phyloP scores from a whole-genome alignment of 2,329 filamentous ascomycete species.

The Orbilia quercus region DNA sequence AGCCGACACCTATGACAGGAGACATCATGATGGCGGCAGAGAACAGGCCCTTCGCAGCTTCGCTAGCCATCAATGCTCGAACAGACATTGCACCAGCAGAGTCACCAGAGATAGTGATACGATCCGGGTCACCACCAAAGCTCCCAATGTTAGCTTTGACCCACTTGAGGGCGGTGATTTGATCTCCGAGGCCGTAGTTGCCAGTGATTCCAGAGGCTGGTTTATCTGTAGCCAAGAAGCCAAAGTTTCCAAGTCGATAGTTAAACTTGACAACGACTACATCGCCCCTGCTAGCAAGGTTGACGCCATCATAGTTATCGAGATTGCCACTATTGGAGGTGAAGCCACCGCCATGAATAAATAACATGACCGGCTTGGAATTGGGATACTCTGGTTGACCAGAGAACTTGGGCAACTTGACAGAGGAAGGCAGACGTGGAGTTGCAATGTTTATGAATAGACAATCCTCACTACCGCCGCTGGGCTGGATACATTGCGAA shows the following conservation, averaged over 20 bases:
- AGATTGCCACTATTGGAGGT: constrained; percentile 63
- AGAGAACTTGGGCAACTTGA: constrained; percentile 13
- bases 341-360: constrained; percentile 66
- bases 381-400: constrained; percentile 38
- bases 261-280: constrained; percentile 66
- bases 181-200: constrained; percentile 68
- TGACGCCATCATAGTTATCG: constrained; percentile 64
- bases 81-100: constrained; percentile 70
- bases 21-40: constrained; percentile 64
- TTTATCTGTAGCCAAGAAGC: constrained; percentile 61
- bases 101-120: constrained; percentile 84
- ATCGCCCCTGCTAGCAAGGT: constrained; percentile 66
- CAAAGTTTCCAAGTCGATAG: constrained; percentile 60
- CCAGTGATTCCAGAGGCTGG: constrained; percentile 63
- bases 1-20: constrained; percentile 6
- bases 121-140: constrained; percentile 80
- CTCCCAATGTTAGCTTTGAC: constrained; percentile 76
- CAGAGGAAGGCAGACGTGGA: constrained; percentile 30
- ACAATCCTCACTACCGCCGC: constrained; percentile 66
- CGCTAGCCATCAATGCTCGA: constrained; percentile 67
- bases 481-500: constrained; percentile 63
- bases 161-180: constrained; percentile 68
- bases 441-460: constrained; percentile 65
- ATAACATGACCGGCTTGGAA: constrained; percentile 66
- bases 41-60: constrained; percentile 66